Evolutionary conservation across 2,329 filamentous ascomycete genomes (phyloP), one percentile per base, ranked within the genome.

Genomic region (Diplodia seriata): DNA sequence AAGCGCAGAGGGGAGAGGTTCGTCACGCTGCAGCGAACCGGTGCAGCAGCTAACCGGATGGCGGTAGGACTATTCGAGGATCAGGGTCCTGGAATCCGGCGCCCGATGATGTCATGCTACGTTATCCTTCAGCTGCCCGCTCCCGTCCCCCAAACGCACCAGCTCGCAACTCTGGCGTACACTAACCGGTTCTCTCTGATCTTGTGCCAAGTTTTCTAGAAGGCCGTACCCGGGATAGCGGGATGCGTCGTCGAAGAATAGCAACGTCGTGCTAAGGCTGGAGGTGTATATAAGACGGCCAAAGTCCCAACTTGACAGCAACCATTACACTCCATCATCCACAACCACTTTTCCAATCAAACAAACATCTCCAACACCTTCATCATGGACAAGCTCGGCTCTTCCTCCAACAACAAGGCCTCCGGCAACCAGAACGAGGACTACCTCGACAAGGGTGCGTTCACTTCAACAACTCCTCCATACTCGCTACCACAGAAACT

Each of bases 401-500:
- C 53, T 29, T 33, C 36, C 47, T 67, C 40, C 20, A 64, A 61
- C 53, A 70, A 67, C 53, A 14, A 54, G 18, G 38, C 69, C 36
- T 11, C 36, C 49, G n/a, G 38, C 23, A 26, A 12, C 66, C 56
- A 64, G 50, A 69, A 73, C n/a, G 75, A 83, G 68, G 84, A 86
- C 72, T 85, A 85, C 74, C 71, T 84, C 66, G 84, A 85, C 74
- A 85, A 85, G 73, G 82, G 82, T 84, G 72, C 63, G 70, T 71
- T n/a, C 14, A 33, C 38, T 40, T 11, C 55, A 7, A 15, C 29
- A 20, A 26, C 66, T 14, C n/a, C 66, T 14, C n/a, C 51, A 43
- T 23, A 18, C 20, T 18, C 4, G 0, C 15, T 6, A 7, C 20
- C 7, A 23, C 26, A 20, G 7, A 18, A 12, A 29, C 6, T 26